Base-by-base conservation (phyloP, 352 stramenopile genomes). In the Phytophthora podocarpi region DNA sequence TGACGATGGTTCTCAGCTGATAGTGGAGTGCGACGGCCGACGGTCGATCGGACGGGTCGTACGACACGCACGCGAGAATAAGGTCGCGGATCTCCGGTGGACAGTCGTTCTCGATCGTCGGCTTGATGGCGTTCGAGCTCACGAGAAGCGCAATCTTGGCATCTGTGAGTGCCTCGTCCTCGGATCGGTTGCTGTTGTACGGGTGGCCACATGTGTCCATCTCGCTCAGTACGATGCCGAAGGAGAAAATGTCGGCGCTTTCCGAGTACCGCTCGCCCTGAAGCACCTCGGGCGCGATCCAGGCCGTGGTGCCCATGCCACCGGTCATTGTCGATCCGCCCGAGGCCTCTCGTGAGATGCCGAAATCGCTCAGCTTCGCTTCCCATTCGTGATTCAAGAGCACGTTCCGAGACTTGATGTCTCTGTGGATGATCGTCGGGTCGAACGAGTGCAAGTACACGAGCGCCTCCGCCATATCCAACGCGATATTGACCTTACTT, bases 241-340 rank as follows among this genome's bases (percentile, higher is more conserved):
- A 88, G 23, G 75, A 84, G 66, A 88, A 92, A 15, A 92, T 78
- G 49, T 92, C 83, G 10, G 80, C 74, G 24, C 75, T 82, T 36
- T 85, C 70, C 26, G 68, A 84, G 63, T 83, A 92, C 16, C 64
- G 48, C 3, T 87, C 61, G 24, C 76, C 76, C 21, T 80, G 49
- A 12, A 93, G 45, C 23, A 92, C 77, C 58, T 93, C 83, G 16
- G 83, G 83, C 2, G 82, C 80, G 15, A 80, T 86, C 78, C 78
- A 91, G n/a, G 56, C 74, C 1, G 61, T 74, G 7, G 72, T 91
- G 15, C 80, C 80, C 60, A 75, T 77, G 10, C 84, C 74, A 2
- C 73, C 72, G 0, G 74, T 78, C 64, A 77, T 80, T 1, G 67
- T 76, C 1, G 35, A 58, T 51, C 32, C 58, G 37, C 35, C 16